Conservation (phyloP, 2,329 filamentous ascomycete genomes). For the Fusarium drepaniforme region DNA sequence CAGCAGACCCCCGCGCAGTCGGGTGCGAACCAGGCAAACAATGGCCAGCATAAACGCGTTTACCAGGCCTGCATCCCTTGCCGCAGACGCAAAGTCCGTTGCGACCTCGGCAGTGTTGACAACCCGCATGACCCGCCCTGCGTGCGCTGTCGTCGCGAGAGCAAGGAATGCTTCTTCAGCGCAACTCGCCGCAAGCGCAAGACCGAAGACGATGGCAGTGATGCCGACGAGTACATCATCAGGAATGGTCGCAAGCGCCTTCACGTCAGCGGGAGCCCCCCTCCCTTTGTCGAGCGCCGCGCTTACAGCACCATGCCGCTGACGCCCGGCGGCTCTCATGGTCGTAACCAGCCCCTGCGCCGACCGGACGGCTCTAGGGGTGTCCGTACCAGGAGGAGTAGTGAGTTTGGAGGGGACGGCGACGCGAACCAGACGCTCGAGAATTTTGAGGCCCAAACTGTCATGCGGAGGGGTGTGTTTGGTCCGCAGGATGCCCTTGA, state of each 20-base stretch:
- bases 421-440: slow-evolving; percentile 73
- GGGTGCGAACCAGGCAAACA: slow-evolving; percentile 23
- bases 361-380: slow-evolving; percentile 64
- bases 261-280: slow-evolving; percentile 60
- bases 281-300: slow-evolving; percentile 57
- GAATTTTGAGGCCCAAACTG: slow-evolving; percentile 73
- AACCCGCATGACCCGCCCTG: slow-evolving; percentile 95
- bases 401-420: slow-evolving; percentile 57
- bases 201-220: slow-evolving; percentile 67
- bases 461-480: slow-evolving; percentile 81
- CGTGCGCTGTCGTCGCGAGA: slow-evolving; percentile 91
- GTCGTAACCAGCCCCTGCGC: slow-evolving; percentile 74
- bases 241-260: slow-evolving; percentile 80
- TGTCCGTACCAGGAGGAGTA: slow-evolving; percentile 42
- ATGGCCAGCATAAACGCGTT: slow-evolving; percentile 68
- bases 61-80: slow-evolving; percentile 75
- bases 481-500: slow-evolving; percentile 94
- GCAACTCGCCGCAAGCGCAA: slow-evolving; percentile 94
- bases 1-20: slow-evolving; percentile 35
- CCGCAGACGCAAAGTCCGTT: slow-evolving; percentile 71
- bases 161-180: slow-evolving; percentile 97
- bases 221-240: slow-evolving; percentile 75
- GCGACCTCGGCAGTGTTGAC: slow-evolving; percentile 82
- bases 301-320: slow-evolving; percentile 66
- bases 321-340: slow-evolving; percentile 76